Evolutionary conservation across 306 rosid species (phyloP).

Genomic region (Trifolium repens): DNA sequence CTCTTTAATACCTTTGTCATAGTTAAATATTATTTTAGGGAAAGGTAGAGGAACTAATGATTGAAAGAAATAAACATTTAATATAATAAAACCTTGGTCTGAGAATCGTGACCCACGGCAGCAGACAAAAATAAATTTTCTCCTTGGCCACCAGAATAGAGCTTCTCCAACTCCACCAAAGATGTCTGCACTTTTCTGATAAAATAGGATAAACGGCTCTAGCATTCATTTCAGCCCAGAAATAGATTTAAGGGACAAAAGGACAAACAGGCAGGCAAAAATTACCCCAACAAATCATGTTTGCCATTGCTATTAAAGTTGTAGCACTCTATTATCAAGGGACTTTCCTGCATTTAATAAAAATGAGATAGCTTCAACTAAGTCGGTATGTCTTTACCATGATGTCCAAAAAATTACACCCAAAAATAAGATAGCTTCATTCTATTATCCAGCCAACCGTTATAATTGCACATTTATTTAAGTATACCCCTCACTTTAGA

Average conservation of each 20-base stretch:
- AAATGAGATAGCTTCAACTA: constrained; percentile 44
- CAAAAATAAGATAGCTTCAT: constrained; percentile 15
- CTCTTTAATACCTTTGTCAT: constrained; percentile 73
- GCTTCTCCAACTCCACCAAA: constrained; percentile 83
- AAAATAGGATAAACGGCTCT: constrained; percentile 42
- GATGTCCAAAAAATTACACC: constrained; percentile 6
- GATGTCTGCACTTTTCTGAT: constrained; percentile 86
- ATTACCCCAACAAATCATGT: constrained; percentile 96
- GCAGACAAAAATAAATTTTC: constrained; percentile 58
- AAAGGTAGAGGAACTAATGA: constrained; percentile 32
- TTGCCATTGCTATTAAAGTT: constrained; percentile 90
- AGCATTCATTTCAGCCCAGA: constrained; percentile 35
- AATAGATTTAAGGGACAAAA: constrained; percentile 27
- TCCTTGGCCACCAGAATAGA: constrained; percentile 70
- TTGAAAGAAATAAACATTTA: constrained; percentile 36
- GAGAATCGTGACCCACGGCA: constrained; percentile 72
- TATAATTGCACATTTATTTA: neutral
- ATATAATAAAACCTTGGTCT: constrained; percentile 68
- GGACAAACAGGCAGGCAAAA: constrained; percentile 26
- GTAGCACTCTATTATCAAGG: constrained; percentile 86
- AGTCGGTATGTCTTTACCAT: constrained; percentile 2
- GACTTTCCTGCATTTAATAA: constrained; percentile 71
- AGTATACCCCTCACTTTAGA: neutral
- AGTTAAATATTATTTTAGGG: constrained; percentile 44
- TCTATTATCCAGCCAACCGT: neutral